Percentiles rank a stretch among this genome's conserved stretches.
These are phyloP conservation scores for Kluyveromyces aestuarii DNA, from an alignment of 805 yeast genomes.

Conservation along the genomic window DNA sequence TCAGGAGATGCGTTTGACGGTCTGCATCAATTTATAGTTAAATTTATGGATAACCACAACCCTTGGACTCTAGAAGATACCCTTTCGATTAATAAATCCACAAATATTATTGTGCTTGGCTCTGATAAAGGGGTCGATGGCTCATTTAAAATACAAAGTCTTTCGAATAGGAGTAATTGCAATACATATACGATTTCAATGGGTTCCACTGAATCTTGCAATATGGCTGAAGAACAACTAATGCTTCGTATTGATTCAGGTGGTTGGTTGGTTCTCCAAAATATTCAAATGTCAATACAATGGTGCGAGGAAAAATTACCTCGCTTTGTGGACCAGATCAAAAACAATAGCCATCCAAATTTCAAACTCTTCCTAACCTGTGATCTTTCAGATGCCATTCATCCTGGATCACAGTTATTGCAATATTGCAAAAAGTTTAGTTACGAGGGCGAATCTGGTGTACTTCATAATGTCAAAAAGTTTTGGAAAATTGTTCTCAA, in stretches of 20 bases:
- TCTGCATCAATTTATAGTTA: conserved; percentile 11
- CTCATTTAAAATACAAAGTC: conserved; percentile 38
- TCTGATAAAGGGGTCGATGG: conserved; percentile 63
- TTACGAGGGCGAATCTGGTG: conserved; percentile 56
- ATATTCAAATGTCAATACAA: conserved; percentile 59
- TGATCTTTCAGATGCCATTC: conserved; percentile 37
- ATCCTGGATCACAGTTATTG: conserved; percentile 44
- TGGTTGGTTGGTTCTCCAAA: conserved; percentile 70
- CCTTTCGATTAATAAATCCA: conserved; percentile 7
- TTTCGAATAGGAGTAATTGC: conserved; percentile 29
- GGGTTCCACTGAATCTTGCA: conserved; percentile 64
- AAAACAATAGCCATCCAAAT: conserved; percentile 18
- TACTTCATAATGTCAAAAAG: conserved; percentile 13
- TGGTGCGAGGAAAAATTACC: conserved; percentile 50
- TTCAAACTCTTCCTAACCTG: conserved; percentile 64
- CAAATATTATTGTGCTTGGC: conserved; percentile 37
- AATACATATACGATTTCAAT: conserved; percentile 45
- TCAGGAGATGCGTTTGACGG: background rate
- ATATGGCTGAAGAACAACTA: conserved; percentile 48
- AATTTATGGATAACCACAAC: conserved; percentile 12
- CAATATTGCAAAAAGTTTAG: conserved; percentile 42
- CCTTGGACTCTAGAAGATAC: conserved; percentile 19
- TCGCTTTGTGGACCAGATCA: conserved; percentile 29
- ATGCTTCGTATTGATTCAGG: conserved; percentile 38
- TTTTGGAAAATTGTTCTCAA: conserved; percentile 8